Evolutionary conservation across 1,139 yeast species (phyloP), one percentile per base, ranked within the genome.

Genomic region (Sugiyamaella japonica): DNA sequence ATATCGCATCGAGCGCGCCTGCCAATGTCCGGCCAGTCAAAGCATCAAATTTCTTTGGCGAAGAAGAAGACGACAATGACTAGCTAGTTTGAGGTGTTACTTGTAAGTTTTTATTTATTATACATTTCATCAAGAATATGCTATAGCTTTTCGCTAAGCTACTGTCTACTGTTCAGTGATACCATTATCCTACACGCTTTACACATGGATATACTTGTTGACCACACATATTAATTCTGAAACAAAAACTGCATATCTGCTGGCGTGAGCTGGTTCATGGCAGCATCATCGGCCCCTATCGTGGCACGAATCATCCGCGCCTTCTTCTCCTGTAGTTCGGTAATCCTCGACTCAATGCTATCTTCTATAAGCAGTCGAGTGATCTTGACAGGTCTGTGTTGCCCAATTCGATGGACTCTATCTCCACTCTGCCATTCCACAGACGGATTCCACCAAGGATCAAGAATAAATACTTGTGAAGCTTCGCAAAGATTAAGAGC

Each of bases 371-470:
- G 89, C 65, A 93, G 84, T 49, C 97, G 79, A 5, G 96, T 89
- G 63, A 93, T 90, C 60, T 88, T 80, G n/a, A 93, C 96, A 0
- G 99, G 99, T 59, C 99, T 75, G 65, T 82, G 88, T 69, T 93
- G 99, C 4, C 98, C 98, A 60, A 93, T 93, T 73, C 99, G 83
- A 72, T 93, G 99, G 20, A 93, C 97, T 72, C 99, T 83, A 71
- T 95, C 99, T 74, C 96, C 96, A 48, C 96, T 87, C 70, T 93
- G 99, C 91, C 97, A 93, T 71, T 93, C 98, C 3, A 90, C 95
- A 64, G 96, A 86, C 0, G 98, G 98, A 67, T 93, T 93, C 98
- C 98, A 93, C 98, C 99, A 93, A 28, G 98, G 98, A 66, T 93
- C 99, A 77, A 93, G 78, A 50, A 93, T 78, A 63, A 93, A 93